Evolutionary conservation across 208 protist species (phyloP), one percentile per base, ranked within the genome.

Genomic region (Acanthamoeba rhysodes): DNA sequence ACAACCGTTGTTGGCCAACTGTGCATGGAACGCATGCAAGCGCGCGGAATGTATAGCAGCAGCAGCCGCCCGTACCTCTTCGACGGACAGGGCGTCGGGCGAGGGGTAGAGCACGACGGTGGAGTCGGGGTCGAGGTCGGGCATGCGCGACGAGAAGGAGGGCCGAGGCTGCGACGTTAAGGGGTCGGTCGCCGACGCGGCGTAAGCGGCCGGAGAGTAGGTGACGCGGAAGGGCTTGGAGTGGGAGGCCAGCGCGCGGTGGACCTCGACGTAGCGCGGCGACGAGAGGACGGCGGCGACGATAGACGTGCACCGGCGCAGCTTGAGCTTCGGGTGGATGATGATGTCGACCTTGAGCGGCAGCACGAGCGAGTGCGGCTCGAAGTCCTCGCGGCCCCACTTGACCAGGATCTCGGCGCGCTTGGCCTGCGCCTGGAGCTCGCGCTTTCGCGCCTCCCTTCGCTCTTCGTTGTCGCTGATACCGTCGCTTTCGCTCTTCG

Each of bases 321-420:
- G 84, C 84, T 68, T 59, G 53, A 91, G 84, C 88, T 70, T 55
- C 27, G 88, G 88, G 12, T 94, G 53, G 59, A 70, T 94, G 34
- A 94, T 45, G 27, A 78, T 94, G 62, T 70, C 41, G 22, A 78
- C 45, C 45, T 55, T n/a, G 45, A 78, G 88, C 64, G 62, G 62
- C 34, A 78, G 62, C 55, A 48, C 62, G 0, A 94, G 68, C 18
- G 88, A 45, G 34, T 70, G 88, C 50, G 84, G 84, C 29, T 37
- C 84, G 37, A 90, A 90, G 20, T 72, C 64, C 64, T 72, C 64
- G 64, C 74, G 41, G 37, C 32, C 14, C 41, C 74, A 53, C 32
- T 82, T 41, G 29, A 55, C 74, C 74, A 55, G 32, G 41, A 53
- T 29, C 74, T 82, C 22, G n/a, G 74, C 41, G 27, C 22, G n/a